Conservation (phyloP, 2,329 filamentous ascomycete genomes). For the Claviceps digitariae region DNA sequence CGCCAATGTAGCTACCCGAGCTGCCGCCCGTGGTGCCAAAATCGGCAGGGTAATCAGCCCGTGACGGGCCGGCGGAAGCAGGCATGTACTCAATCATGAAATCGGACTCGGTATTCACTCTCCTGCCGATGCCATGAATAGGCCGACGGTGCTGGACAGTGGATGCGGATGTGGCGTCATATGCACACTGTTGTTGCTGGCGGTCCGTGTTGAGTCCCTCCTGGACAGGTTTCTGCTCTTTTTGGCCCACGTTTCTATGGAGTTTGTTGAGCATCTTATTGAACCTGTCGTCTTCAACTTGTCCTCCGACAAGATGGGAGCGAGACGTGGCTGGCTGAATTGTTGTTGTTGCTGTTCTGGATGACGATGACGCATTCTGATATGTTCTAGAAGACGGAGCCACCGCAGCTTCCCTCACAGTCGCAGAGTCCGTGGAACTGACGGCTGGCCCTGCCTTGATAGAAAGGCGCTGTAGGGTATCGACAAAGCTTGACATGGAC, state of each 20-base stretch:
- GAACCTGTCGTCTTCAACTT: slow-evolving; percentile 10
- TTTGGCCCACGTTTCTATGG: slow-evolving; percentile 3
- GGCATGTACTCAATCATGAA: slow-evolving; percentile 3
- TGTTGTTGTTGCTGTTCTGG: neutral
- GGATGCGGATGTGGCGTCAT: neutral
- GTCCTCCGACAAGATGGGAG: neutral
- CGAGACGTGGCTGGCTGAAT: neutral
- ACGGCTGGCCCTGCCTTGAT: neutral
- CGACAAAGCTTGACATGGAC: neutral
- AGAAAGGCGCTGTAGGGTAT: neutral
- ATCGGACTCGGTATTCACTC: slow-evolving; percentile 8
- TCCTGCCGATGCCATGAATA: slow-evolving; percentile 1
- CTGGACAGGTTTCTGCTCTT: neutral
- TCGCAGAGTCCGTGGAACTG: neutral
- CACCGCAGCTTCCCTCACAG: neutral
- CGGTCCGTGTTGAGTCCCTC: neutral
- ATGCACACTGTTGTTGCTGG: neutral
- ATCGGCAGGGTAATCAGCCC: neutral
- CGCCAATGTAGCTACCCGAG: neutral
- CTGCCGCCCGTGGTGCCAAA: neutral
- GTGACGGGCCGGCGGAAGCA: neutral
- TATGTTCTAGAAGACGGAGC: neutral
- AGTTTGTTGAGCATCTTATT: slow-evolving; percentile 16
- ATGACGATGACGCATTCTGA: slow-evolving; percentile 1
- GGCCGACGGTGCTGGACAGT: neutral